phyloP scores from a whole-genome alignment of 805 yeast genomes.

The Barnettozyma wickerhamii region DNA sequence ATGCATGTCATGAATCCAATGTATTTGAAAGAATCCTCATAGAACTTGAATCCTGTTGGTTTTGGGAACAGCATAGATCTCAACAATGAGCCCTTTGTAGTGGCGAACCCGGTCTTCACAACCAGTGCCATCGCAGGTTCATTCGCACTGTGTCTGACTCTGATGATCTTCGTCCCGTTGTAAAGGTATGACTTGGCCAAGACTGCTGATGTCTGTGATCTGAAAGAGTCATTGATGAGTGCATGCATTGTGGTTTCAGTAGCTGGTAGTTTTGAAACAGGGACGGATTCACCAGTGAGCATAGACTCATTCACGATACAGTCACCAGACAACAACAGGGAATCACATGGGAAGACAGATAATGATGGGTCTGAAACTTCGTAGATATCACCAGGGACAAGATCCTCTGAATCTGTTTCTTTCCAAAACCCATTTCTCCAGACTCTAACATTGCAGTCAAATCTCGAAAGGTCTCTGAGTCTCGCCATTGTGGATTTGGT shows the following conservation, averaged over 20 bases:
- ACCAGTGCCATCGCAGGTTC: conserved; percentile 77
- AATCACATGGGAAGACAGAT: conserved; percentile 78
- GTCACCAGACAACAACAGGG: conserved; percentile 82
- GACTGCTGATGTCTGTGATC: conserved; percentile 53
- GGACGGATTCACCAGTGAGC: conserved; percentile 98
- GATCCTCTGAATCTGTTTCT: conserved; percentile 64
- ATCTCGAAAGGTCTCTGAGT: conserved; percentile 66
- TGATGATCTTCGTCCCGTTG: conserved; percentile 84
- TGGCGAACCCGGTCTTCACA: conserved; percentile 85
- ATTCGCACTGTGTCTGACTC: conserved; percentile 62
- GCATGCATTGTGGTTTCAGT: conserved; percentile 53
- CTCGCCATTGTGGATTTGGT: conserved; percentile 72
- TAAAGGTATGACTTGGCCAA: conserved; percentile 74
- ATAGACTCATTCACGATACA: conserved; percentile 96
- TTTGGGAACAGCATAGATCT: conserved; percentile 97
- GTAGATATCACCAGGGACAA: conserved; percentile 95
- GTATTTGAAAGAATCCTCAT: conserved; percentile 90
- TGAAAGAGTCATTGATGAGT: conserved; percentile 51
- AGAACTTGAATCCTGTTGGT: conserved; percentile 89
- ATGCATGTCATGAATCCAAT: conserved; percentile 90
- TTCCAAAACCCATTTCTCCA: conserved; percentile 94
- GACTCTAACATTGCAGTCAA: conserved; percentile 79
- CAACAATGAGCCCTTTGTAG: conserved; percentile 91
- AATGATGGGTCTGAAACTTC: conserved; percentile 88
- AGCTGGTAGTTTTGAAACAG: conserved; percentile 79